Evolutionary conservation across 371 early-diverging fungal genomes (phyloP), one percentile per base, ranked within the genome.

Genomic region (Haplosporangium sp.): DNA sequence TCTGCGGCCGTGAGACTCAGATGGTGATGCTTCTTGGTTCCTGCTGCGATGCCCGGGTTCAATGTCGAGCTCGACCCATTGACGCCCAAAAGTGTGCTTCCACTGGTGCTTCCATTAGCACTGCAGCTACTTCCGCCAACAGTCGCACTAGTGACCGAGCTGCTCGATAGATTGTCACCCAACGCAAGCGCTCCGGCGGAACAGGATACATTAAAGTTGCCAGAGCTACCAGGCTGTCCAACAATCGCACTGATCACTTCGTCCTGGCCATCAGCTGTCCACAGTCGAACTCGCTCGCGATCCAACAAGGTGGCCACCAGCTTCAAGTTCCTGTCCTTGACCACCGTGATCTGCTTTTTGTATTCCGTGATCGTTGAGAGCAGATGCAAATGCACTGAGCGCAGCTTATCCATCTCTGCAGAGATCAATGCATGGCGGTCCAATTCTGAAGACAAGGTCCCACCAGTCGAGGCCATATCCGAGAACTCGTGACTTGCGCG

Each of bases 381-480:
- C 16, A 81, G 55, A n/a, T 67, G 68, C 55, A 74, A 71, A 58
- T 89, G 84, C 5, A 86, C 85, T 38, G 81, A 81, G 6, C 86
- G 82, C 14, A 87, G 59, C 51, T 85, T 87, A 43, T 87, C 89
- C 61, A 89, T 68, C 64, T 89, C 89, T 29, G 85, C 83, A 14
- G 87, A 61, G 41, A 87, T 86, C 82, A 87, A 70, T n/a, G 87
- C 86, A 40, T 86, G 86, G 0, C 86, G 81, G 52, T 89, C 89
- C 56, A 84, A 63, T 6, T 85, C 87, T 8, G 63, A 62, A 2
- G 29, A 2, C 29, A 29, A 29, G 29, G 54, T 64, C 56, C 56
- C 62, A 21, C 41, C 57, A 2, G 83, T 84, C 0, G 70, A 60
- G 0, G 59, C 62, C 7, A 46, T 46, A 40, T 71, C 69, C 8